Evolutionary conservation across 805 yeast species (phyloP).

Genomic region (Saccharomycopsis oosterbeekiorum): DNA sequence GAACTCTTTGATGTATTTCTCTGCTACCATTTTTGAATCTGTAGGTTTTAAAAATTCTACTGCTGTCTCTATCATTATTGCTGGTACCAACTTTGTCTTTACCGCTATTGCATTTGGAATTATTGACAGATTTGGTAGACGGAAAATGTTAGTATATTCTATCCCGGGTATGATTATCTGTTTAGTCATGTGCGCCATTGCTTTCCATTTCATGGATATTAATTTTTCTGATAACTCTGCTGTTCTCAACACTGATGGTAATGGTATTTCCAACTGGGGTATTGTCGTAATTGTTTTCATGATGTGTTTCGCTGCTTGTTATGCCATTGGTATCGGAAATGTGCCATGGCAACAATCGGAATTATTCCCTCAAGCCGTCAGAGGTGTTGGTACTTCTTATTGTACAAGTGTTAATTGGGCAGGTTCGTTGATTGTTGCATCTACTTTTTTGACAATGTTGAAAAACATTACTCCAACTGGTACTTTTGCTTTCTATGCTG

Average conservation of each 20-base stretch:
- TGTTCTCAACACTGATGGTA: conserved; percentile 28
- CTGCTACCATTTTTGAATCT: conserved; percentile 83
- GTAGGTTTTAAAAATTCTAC: conserved; percentile 85
- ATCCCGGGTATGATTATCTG: conserved; percentile 78
- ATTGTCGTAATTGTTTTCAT: conserved; percentile 75
- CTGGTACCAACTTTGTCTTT: conserved; percentile 89
- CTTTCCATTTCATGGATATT: conserved; percentile 77
- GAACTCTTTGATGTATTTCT: conserved; percentile 92
- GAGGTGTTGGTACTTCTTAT: conserved; percentile 85
- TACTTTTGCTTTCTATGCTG: conserved; percentile 86
- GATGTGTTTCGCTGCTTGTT: conserved; percentile 80
- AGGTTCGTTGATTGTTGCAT: conserved; percentile 82
- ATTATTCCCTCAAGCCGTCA: conserved; percentile 84
- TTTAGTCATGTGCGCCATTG: conserved; percentile 73
- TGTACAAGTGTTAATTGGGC: conserved; percentile 95
- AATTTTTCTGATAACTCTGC: conserved; percentile 40
- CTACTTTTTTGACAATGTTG: conserved; percentile 91
- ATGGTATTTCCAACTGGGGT: conserved; percentile 74
- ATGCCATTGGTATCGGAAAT: conserved; percentile 93
- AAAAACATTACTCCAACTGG: conserved; percentile 91
- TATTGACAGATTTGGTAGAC: conserved; percentile 83
- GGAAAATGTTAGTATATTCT: conserved; percentile 68
- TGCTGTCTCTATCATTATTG: conserved; percentile 89
- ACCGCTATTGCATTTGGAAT: conserved; percentile 78
- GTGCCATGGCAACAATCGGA: conserved; percentile 99